Percentiles rank a stretch among this genome's conserved stretches.
Evolutionary conservation across 257 asterid genomes (phyloP).

Genomic region (Voacanga thouarsii): DNA sequence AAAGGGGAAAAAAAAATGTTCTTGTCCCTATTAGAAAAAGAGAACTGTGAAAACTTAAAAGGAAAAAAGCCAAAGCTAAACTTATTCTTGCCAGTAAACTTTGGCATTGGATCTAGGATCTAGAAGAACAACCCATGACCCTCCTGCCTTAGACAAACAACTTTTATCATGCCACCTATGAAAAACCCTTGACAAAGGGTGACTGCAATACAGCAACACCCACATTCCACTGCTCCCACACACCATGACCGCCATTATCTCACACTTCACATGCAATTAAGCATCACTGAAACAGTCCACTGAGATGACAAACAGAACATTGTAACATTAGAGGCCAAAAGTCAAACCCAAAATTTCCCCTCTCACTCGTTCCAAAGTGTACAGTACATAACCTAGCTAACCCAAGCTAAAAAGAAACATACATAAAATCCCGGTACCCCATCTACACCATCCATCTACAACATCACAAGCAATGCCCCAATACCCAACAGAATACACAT

Average conservation of each 20-base stretch:
- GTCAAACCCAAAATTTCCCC: slow-evolving; percentile 1
- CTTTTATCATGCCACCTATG: not conserved
- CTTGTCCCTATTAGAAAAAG: not conserved
- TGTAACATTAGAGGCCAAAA: not conserved
- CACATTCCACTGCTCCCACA: slow-evolving; percentile 11
- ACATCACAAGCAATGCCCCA: slow-evolving; percentile 9
- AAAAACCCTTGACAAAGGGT: slow-evolving; percentile 13
- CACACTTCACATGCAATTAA: slow-evolving; percentile 39
- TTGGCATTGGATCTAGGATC: not conserved
- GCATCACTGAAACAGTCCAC: slow-evolving; percentile 12
- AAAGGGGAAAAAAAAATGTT: not conserved
- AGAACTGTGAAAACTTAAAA: not conserved
- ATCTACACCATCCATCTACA: not conserved
- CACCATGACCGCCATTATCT: slow-evolving; percentile 8
- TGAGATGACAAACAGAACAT: not conserved
- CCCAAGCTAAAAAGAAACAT: slow-evolving; percentile 10
- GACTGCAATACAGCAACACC: slow-evolving; percentile 32
- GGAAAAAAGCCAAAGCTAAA: not conserved
- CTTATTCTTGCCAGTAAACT: not conserved
- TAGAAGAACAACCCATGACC: not conserved
- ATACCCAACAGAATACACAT: not conserved
- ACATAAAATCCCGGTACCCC: not conserved
- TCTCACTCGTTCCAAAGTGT: not conserved
- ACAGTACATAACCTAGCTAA: not conserved
- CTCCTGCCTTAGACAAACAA: not conserved